These are phyloP conservation scores for Colletotrichum sp. DNA, from an alignment of 2,329 filamentous ascomycete genomes.

Conservation along the genomic window DNA sequence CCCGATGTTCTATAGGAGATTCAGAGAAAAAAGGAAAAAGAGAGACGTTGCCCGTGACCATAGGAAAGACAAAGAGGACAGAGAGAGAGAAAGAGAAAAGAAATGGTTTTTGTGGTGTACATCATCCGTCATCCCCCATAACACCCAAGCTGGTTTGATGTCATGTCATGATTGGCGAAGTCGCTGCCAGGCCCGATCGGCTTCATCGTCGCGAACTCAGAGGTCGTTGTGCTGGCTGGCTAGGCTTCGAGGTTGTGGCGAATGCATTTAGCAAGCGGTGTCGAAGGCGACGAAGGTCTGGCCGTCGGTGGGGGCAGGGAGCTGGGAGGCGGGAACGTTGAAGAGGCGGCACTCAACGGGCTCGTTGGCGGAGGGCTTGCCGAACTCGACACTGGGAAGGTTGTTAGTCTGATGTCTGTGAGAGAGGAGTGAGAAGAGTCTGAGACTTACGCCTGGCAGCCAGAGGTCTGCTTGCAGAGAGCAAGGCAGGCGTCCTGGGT, in stretches of 20 bases:
- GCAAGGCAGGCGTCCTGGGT: constrained; percentile 11
- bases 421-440: not conserved
- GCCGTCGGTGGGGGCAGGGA: constrained; percentile 10
- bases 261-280: constrained; percentile 1
- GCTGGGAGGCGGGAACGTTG: constrained; percentile 2
- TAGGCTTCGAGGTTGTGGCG: not conserved
- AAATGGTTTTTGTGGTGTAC: not conserved
- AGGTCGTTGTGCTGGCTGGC: not conserved
- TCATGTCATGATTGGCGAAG: not conserved
- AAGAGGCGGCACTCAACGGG: constrained; percentile 14
- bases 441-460: constrained; percentile 25
- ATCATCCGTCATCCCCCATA: not conserved
- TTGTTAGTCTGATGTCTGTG: not conserved
- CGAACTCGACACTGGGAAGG: constrained; percentile 25
- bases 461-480: constrained; percentile 17
- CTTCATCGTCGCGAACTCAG: not conserved
- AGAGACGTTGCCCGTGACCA: not conserved
- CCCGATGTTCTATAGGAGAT: not conserved
- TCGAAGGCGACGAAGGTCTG: constrained; percentile 14
- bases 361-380: constrained; percentile 19
- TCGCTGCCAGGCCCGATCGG: not conserved
- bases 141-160: not conserved
- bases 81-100: not conserved
- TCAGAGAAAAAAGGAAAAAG: not conserved
- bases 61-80: not conserved